Base-by-base conservation (phyloP, 2,329 filamentous ascomycete species). In the Thermothelomyces thermophilus region DNA sequence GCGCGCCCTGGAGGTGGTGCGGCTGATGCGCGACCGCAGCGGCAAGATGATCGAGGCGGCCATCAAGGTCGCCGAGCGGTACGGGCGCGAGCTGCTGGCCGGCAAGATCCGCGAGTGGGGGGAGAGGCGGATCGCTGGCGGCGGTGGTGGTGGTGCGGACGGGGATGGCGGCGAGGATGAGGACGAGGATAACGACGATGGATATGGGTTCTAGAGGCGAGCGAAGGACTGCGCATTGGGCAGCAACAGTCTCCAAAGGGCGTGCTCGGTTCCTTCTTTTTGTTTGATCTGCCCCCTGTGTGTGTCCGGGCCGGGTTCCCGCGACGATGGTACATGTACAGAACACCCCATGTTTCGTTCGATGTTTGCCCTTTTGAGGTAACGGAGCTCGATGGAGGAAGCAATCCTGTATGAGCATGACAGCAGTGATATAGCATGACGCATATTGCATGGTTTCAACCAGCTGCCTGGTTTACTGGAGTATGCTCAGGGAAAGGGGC, bases 21-120 rank as follows among this genome's bases (percentile, higher is more conserved):
- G 79, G 54, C 73, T 98, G 62, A 87, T 98, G 83, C 79, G 79
- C 39, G 90, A 97, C 70, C 76, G 82, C 40, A 86, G 81, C 53
- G 91, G 91, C 16, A 84, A 86, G 66, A 96, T 96, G 87, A 69
- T 95, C 51, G 90, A 96, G 66, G 87, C 91, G 4, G 93, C 93
- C 1, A 81, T 83, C 50, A 95, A 94, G 75, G 81, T 98, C 43
- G 93, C 93, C 8, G 81, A 86, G 64, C 76, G 91, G 59, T 98
- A 94, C 70, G 87, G 87, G 9, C 75, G 87, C 53, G 77, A 79
- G 35, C 79, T 96, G 22, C 69, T 98, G 59, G 85, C 85, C 36
- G 88, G 91, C 62, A 97, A 97, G 79, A 97, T 98, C 63, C 77
- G 84, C 45, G 87, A 94, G 64, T 61, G 93, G 60, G 90, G 83